phyloP scores from a whole-genome alignment of 805 yeast species.

The Myxozyma mucilagina region DNA sequence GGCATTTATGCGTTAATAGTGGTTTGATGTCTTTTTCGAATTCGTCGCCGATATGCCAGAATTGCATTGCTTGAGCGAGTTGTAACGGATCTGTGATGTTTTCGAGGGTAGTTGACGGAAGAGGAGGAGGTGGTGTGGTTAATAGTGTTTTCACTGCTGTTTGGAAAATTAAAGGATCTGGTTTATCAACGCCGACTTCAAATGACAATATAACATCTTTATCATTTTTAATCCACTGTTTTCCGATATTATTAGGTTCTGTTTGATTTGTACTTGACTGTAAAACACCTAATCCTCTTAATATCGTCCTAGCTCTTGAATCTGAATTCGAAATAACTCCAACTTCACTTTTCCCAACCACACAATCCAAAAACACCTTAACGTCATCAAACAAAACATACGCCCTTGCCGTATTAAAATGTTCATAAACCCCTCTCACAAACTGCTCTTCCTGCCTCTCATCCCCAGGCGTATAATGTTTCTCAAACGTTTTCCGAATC shows the following conservation, averaged over 20 bases:
- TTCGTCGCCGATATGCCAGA: constrained; percentile 31
- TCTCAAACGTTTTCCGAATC: constrained; percentile 14
- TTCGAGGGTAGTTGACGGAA: neutral
- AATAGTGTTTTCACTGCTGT: constrained; percentile 8
- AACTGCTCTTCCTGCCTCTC: neutral
- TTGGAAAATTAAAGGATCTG: constrained; percentile 21
- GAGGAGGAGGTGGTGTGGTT: neutral
- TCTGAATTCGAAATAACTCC: constrained; percentile 29
- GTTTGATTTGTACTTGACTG: neutral
- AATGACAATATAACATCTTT: constrained; percentile 18
- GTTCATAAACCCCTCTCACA: constrained; percentile 11
- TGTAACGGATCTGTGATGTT: neutral
- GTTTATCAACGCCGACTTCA: constrained; percentile 29
- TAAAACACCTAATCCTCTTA: constrained; percentile 16
- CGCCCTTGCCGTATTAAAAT: constrained; percentile 19
- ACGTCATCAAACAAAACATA: constrained; percentile 18
- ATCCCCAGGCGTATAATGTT: neutral
- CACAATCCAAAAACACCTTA: constrained; percentile 9
- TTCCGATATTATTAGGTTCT: neutral
- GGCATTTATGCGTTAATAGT: neutral
- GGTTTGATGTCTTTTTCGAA: constrained; percentile 20
- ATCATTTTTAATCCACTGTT: constrained; percentile 3
- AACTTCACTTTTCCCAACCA: neutral
- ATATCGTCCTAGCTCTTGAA: constrained; percentile 9
- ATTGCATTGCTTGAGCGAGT: neutral